Evolutionary conservation across 2,329 filamentous ascomycete species (phyloP), one percentile per base, ranked within the genome.

Genomic region (Talaromyces piceae): DNA sequence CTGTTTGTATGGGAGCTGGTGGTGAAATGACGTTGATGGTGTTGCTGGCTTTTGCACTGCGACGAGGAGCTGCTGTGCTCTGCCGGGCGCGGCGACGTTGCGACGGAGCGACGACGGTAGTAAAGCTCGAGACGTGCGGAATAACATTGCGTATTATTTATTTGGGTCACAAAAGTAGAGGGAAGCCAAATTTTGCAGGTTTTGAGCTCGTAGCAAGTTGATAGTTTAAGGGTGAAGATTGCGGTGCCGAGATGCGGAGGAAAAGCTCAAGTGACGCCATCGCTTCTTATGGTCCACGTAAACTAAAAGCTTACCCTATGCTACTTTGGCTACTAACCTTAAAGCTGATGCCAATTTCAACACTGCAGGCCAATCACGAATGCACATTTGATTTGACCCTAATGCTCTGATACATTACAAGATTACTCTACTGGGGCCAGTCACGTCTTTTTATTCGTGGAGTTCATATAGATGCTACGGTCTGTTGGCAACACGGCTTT

Each of bases 41-140:
- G 30, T 25, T 37, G 45, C 27, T 28, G 22, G 16, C 16, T 50
- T 46, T 37, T 43, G 49, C 13, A 46, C 16, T 2, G 31, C 28
- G 26, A 50, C 22, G 30, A 52, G 41, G 41, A 22, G 25, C 20
- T 39, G 53, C 45, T 47, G 33, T 50, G 47, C 45, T 11, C 27
- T 41, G 20, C 2, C 23, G 28, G 26, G 33, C 8, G 52, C 33
- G 41, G 51, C 51, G 33, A 44, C 25, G 47, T 33, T 49, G 39
- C 48, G 52, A 16, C 45, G 52, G 31, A 54, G 60, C 50, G 25
- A 61, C 50, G 25, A 61, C 59, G 53, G 50, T 48, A 60, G 54
- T 62, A 57, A 43, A 49, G 78, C 73, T 8, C 66, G 61, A 25
- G 77, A 73, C 0, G 73, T 74, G 56, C 67, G 65, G 43, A 63